phyloP scores from a whole-genome alignment of 225 moss, liverwort and hornwort species.

The Pseudisothecium myosuroides region DNA sequence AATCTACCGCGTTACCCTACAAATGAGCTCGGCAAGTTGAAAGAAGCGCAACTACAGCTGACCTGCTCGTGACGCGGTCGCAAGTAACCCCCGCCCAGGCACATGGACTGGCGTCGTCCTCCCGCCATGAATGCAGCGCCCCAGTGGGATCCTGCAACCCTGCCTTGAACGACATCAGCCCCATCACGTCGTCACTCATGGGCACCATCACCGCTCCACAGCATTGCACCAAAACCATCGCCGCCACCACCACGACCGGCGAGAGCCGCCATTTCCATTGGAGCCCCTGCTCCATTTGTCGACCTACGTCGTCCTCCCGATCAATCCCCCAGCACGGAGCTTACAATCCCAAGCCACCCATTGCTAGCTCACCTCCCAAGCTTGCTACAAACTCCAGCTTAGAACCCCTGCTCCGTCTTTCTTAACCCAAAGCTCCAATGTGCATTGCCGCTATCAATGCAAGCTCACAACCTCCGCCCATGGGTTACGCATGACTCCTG shows the following conservation, averaged over 20 bases:
- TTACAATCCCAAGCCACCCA: neutral
- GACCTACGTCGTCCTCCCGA: neutral
- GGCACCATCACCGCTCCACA: slow-evolving; percentile 47
- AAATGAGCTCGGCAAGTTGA: neutral
- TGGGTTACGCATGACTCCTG: neutral
- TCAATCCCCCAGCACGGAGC: neutral
- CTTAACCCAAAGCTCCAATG: neutral
- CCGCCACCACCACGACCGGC: neutral
- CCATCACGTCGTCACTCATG: slow-evolving; percentile 92
- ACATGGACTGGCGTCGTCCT: slow-evolving; percentile 73
- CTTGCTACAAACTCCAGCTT: neutral
- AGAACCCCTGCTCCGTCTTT: neutral
- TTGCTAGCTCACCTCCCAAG: neutral
- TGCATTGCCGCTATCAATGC: neutral
- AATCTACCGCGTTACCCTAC: neutral
- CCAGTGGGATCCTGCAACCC: slow-evolving; percentile 43
- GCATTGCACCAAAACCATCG: slow-evolving; percentile 10
- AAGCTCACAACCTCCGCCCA: neutral
- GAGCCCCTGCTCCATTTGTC: neutral
- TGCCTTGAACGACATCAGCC: slow-evolving; percentile 77
- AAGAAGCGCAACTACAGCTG: neutral
- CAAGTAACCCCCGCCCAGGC: slow-evolving; percentile 72
- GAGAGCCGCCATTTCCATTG: neutral
- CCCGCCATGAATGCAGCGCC: slow-evolving; percentile 69
- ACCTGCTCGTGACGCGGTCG: slow-evolving; percentile 48